Percentiles rank a stretch among this genome's conserved stretches.
Conservation (phyloP, 805 yeast genomes). For the Saccharomycopsis sp. region DNA sequence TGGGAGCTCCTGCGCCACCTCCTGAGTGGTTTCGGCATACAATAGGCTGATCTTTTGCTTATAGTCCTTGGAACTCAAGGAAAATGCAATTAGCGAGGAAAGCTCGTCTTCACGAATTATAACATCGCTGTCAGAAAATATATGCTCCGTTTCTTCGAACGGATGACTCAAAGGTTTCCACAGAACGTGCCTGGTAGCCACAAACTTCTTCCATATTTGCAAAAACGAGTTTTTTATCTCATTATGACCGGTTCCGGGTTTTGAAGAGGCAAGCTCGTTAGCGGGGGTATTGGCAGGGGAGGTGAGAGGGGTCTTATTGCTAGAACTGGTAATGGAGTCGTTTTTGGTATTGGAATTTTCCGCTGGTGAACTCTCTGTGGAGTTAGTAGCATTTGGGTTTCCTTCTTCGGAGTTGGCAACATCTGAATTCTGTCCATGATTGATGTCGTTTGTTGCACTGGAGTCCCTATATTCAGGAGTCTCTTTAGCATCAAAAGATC, state of each 20-base stretch:
- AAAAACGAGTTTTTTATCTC: slow-evolving; percentile 52
- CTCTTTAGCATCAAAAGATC: not conserved
- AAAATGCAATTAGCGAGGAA: slow-evolving; percentile 87
- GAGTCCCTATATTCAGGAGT: not conserved
- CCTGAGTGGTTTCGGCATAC: slow-evolving; percentile 10
- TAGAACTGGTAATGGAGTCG: no score
- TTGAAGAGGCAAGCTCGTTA: no score
- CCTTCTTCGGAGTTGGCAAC: no score
- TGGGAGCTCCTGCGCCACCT: not conserved
- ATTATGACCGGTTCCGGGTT: not conserved
- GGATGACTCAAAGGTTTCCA: slow-evolving; percentile 94
- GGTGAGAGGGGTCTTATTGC: no score
- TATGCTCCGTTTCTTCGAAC: slow-evolving; percentile 68
- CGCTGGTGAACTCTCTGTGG: no score
- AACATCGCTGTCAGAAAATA: slow-evolving; percentile 89
- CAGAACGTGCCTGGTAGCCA: slow-evolving; percentile 96
- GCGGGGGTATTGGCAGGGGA: no score
- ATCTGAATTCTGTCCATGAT: no score
- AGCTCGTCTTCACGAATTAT: slow-evolving; percentile 96
- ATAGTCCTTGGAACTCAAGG: slow-evolving; percentile 81
- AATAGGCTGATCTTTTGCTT: slow-evolving; percentile 48
- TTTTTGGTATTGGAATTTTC: no score
- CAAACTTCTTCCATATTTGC: slow-evolving; percentile 79
- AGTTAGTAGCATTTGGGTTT: no score
- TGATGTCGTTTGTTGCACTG: no score